Conservation (phyloP, 2,329 filamentous ascomycete species). For the Aspergillus sp. region DNA sequence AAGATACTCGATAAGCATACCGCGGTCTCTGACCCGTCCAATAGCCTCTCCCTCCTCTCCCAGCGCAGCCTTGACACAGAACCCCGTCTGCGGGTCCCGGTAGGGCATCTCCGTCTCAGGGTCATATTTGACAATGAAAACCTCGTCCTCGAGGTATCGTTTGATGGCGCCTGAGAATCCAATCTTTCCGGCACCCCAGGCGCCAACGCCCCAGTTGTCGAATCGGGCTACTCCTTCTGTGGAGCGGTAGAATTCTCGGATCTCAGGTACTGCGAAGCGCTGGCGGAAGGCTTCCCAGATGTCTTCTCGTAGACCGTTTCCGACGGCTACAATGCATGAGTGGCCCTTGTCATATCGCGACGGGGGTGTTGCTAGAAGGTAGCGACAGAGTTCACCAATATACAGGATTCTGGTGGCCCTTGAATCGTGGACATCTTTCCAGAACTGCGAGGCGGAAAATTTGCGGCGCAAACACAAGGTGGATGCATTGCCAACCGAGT, state of each 20-base stretch:
- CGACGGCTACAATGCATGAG: constrained; percentile 38
- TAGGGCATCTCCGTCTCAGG: constrained; percentile 35
- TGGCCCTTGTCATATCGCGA: constrained; percentile 42
- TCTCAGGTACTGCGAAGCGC: constrained; percentile 39
- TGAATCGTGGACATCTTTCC: constrained; percentile 39
- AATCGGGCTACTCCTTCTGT: constrained; percentile 43
- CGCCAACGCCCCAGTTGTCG: constrained; percentile 37
- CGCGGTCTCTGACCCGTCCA: constrained; percentile 36
- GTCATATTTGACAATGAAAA: constrained; percentile 39
- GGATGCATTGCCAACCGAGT: constrained; percentile 33
- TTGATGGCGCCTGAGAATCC: constrained; percentile 39
- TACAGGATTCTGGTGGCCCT: constrained; percentile 39
- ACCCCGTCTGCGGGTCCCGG: constrained; percentile 39
- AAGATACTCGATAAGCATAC: constrained; percentile 37
- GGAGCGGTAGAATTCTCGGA: constrained; percentile 44
- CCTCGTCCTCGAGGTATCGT: constrained; percentile 36
- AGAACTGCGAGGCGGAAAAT: constrained; percentile 42
- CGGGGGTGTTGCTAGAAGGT: constrained; percentile 40
- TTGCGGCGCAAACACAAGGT: constrained; percentile 41
- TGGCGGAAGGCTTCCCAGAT: constrained; percentile 44
- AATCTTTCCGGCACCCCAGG: constrained; percentile 39
- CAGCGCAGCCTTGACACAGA: constrained; percentile 32
- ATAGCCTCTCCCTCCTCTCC: constrained; percentile 42
- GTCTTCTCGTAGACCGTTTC: constrained; percentile 44
- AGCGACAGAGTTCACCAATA: constrained; percentile 46